Evolutionary conservation across 2,329 filamentous ascomycete species (phyloP).

Genomic region (Didymella exigua): DNA sequence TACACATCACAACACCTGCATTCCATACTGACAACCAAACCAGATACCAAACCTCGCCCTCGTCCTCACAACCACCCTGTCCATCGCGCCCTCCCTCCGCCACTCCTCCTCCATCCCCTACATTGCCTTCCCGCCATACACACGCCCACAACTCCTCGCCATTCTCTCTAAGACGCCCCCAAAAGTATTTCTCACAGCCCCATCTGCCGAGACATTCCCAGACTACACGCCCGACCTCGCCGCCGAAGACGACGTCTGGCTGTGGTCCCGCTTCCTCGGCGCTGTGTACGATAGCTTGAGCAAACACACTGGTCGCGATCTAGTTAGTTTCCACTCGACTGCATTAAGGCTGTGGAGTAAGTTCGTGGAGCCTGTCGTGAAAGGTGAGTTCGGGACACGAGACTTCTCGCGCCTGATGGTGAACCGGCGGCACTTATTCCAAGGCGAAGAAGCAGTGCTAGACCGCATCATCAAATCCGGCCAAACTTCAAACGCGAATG

Average conservation of each 20-base stretch:
- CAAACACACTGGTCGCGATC: conserved; percentile 78
- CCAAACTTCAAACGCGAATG: background rate
- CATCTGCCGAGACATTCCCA: conserved; percentile 48
- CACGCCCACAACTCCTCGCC: conserved; percentile 75
- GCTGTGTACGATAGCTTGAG: conserved; percentile 87
- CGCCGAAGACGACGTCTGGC: conserved; percentile 66
- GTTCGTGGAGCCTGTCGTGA: conserved; percentile 78
- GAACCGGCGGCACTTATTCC: conserved; percentile 70
- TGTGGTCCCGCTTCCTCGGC: conserved; percentile 80
- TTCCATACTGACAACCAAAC: conserved; percentile 2
- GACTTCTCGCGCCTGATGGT: conserved; percentile 87
- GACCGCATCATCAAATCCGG: conserved; percentile 59
- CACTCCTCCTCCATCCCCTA: conserved; percentile 74
- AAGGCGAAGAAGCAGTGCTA: conserved; percentile 72
- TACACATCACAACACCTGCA: background rate
- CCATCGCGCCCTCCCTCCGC: conserved; percentile 68
- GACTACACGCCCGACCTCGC: conserved; percentile 55
- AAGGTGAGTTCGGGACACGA: conserved; percentile 73
- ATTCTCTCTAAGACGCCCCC: conserved; percentile 67
- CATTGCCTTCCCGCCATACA: conserved; percentile 84
- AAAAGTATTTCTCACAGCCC: conserved; percentile 52
- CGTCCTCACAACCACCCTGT: conserved; percentile 76
- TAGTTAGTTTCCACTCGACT: conserved; percentile 72
- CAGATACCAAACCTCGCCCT: conserved; percentile 80
- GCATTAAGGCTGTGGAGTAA: conserved; percentile 81